These are phyloP conservation scores for Arabidopsis hybrid DNA, from an alignment of 441 rosid genomes.

Conservation along the genomic window DNA sequence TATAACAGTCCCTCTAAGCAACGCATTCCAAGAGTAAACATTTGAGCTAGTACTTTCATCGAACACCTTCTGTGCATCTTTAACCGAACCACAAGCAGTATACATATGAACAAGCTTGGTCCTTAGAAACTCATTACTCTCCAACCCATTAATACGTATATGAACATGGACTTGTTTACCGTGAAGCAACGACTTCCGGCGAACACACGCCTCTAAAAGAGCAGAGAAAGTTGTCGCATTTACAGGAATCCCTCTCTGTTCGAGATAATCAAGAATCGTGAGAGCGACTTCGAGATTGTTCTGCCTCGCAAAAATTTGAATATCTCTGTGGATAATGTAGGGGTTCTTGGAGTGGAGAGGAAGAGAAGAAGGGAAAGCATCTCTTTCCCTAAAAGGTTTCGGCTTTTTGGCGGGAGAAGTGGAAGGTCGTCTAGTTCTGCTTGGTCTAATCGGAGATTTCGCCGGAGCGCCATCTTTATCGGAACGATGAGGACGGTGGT, in stretches of 20 bases:
- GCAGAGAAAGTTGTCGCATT: slow-evolving; percentile 79
- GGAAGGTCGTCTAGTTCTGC: slow-evolving; percentile 30
- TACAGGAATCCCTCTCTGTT: slow-evolving; percentile 79
- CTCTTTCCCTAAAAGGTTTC: slow-evolving; percentile 56
- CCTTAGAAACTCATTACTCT: slow-evolving; percentile 67
- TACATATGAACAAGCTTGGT: slow-evolving; percentile 78
- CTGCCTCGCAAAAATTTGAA: slow-evolving; percentile 62
- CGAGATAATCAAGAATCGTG: slow-evolving; percentile 71
- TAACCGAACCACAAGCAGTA: slow-evolving; percentile 68
- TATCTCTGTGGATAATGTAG: slow-evolving; percentile 63
- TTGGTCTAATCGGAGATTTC: slow-evolving; percentile 36
- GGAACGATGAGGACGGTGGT: slow-evolving; percentile 35
- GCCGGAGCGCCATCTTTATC: slow-evolving; percentile 41
- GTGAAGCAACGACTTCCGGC: slow-evolving; percentile 57
- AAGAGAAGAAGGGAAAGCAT: slow-evolving; percentile 72
- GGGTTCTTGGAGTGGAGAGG: slow-evolving; percentile 76
- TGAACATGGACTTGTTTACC: slow-evolving; percentile 75
- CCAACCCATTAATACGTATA: slow-evolving; percentile 69
- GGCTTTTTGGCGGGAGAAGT: slow-evolving; percentile 39
- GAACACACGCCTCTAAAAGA: slow-evolving; percentile 77
- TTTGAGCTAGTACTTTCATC: slow-evolving; percentile 55
- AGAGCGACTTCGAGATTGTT: slow-evolving; percentile 83
- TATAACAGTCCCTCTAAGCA: slow-evolving; percentile 81
- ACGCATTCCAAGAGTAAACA: slow-evolving; percentile 80
- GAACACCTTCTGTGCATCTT: slow-evolving; percentile 72